Conservation (phyloP, 768 basidiomycete genomes). For the Tephrocybe sp. region DNA sequence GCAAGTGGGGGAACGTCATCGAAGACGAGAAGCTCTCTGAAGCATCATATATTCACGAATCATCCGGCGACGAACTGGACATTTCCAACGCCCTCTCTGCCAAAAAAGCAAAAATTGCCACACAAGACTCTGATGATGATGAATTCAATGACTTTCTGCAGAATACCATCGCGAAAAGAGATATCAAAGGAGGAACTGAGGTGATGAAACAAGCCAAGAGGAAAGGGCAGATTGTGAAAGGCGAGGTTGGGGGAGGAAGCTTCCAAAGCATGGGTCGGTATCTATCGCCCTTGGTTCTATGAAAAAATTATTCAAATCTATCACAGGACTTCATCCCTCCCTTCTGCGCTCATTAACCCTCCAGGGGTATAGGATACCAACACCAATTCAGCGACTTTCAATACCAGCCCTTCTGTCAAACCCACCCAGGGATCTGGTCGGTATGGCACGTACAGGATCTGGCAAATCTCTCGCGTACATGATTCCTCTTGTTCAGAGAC, state of each 20-base stretch:
- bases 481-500: constrained; percentile 84
- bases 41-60: constrained; percentile 6
- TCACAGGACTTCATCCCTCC: constrained; percentile 74
- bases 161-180: constrained; percentile 65
- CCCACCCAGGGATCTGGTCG: constrained; percentile 90
- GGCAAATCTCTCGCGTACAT: constrained; percentile 97
- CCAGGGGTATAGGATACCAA: constrained; percentile 93
- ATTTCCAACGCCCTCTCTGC: constrained; percentile 60
- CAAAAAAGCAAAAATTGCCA: constrained; percentile 38
- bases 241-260: constrained; percentile 87
- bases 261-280: constrained; percentile 92
- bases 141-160: constrained; percentile 65
- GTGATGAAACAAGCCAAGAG: constrained; percentile 76
- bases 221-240: constrained; percentile 65
- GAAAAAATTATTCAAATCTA: constrained; percentile 5
- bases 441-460: constrained; percentile 97
- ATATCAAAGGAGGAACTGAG: constrained; percentile 73
- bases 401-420: constrained; percentile 82
- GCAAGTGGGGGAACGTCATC: constrained; percentile 12
- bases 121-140: constrained; percentile 46
- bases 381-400: constrained; percentile 90
- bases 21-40: constrained; percentile 9
- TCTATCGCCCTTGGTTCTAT: not conserved
- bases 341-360: constrained; percentile 82
- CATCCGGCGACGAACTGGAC: constrained; percentile 44